Conservation (phyloP, 164 flowering plant genomes). For the Amborella trichopoda region DNA sequence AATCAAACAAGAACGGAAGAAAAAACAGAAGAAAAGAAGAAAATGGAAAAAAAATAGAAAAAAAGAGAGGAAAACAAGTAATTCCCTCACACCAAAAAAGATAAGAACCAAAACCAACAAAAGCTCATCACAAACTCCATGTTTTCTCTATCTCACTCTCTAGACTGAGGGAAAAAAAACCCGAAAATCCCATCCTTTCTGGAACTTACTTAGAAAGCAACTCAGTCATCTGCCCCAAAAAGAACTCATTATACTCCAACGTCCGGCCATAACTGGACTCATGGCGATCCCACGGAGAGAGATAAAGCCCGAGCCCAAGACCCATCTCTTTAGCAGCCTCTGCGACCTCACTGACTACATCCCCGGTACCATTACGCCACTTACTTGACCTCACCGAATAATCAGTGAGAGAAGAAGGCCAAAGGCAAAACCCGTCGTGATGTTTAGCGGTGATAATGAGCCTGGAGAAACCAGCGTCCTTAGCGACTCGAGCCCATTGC, state of each 20-base stretch:
- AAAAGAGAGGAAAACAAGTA: background rate
- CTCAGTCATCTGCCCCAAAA: constrained; percentile 86
- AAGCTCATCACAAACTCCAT: background rate
- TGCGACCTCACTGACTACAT: constrained; percentile 65
- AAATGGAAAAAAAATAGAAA: background rate
- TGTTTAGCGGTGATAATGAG: constrained; percentile 81
- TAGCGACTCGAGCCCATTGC: constrained; percentile 79
- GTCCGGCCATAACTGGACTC: constrained; percentile 66
- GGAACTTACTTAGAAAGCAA: constrained; percentile 61
- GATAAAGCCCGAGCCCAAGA: constrained; percentile 59
- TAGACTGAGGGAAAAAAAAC: background rate
- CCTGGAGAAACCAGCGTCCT: constrained; percentile 51
- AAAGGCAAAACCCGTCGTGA: constrained; percentile 95
- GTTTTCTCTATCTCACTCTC: background rate
- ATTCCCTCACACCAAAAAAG: background rate
- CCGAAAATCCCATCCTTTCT: constrained; percentile 1
- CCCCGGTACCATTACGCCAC: constrained; percentile 80
- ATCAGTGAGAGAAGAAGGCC: constrained; percentile 77
- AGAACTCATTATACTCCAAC: constrained; percentile 74
- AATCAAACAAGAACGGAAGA: too few species aligned
- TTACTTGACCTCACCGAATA: constrained; percentile 60
- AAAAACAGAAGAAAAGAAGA: background rate
- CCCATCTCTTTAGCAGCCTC: constrained; percentile 55
- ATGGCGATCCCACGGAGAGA: constrained; percentile 98
- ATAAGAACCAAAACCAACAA: background rate